Evolutionary conservation across 2,329 filamentous ascomycete genomes (phyloP).

Genomic region (Acephala macrosclerotiorum): DNA sequence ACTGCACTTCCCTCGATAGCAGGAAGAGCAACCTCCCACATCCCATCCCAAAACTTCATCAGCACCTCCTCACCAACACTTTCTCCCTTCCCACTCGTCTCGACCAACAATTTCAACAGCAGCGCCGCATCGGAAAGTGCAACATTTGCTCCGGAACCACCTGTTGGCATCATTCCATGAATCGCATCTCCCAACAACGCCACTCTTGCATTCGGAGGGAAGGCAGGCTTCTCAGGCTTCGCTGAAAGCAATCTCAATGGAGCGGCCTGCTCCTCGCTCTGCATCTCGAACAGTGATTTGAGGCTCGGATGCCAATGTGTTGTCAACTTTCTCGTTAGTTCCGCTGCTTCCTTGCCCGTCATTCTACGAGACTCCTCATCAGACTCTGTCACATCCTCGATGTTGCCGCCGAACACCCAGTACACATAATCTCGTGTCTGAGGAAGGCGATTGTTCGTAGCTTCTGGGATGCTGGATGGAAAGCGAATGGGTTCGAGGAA

Average conservation of each 20-base stretch:
- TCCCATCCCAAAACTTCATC: constrained; percentile 10
- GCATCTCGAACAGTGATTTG: constrained; percentile 30
- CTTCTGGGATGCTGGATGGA: constrained; percentile 10
- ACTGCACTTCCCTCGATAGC: constrained; percentile 18
- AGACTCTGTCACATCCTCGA: constrained; percentile 11
- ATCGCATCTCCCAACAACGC: constrained; percentile 29
- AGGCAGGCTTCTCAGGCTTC: constrained; percentile 24
- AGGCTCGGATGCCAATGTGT: constrained; percentile 26
- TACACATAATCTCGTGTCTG: constrained; percentile 18
- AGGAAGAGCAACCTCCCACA: constrained; percentile 21
- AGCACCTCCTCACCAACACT: neutral
- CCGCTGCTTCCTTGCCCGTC: constrained; percentile 16
- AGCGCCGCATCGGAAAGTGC: constrained; percentile 32
- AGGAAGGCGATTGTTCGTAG: constrained; percentile 14
- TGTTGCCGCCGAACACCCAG: constrained; percentile 21
- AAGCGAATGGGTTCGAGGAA: constrained; percentile 41
- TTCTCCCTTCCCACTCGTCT: constrained; percentile 11
- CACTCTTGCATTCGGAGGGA: constrained; percentile 20
- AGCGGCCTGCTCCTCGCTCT: constrained; percentile 21
- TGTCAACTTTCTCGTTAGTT: constrained; percentile 24
- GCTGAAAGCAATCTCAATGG: constrained; percentile 25
- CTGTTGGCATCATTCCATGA: constrained; percentile 33
- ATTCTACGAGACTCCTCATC: constrained; percentile 21
- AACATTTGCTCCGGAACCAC: constrained; percentile 33
- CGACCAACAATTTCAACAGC: constrained; percentile 16